These are phyloP conservation scores for Samsoniella hepiali DNA, from an alignment of 2,329 filamentous ascomycete genomes.

Conservation along the genomic window DNA sequence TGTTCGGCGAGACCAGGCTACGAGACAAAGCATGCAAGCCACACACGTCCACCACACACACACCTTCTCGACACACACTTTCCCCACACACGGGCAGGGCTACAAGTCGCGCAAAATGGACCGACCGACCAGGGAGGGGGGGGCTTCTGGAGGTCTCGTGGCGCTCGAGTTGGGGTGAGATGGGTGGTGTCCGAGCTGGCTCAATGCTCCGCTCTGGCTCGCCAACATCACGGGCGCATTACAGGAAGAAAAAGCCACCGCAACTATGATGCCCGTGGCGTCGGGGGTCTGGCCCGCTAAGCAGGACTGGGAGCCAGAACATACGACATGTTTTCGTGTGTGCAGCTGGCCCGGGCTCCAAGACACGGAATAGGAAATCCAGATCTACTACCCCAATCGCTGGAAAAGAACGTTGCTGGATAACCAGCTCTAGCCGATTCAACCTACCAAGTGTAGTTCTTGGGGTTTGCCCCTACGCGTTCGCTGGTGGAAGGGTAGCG, in stretches of 20 bases:
- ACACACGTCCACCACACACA: background rate
- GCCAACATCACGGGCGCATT: background rate
- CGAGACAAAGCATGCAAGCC: background rate
- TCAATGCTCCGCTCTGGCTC: background rate
- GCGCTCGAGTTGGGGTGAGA: background rate
- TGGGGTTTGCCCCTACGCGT: too few relatives aligned
- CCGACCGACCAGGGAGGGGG: too few relatives aligned
- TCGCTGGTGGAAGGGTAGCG: too few relatives aligned
- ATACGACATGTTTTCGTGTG: conserved; percentile 9
- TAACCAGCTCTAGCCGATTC: too few relatives aligned
- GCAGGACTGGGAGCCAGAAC: background rate
- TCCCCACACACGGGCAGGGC: conserved; percentile 7
- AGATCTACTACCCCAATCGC: background rate
- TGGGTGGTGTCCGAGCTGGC: conserved; percentile 1
- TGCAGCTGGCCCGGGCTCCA: background rate
- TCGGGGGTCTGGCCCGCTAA: background rate
- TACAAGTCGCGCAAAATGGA: background rate
- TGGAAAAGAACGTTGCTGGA: background rate
- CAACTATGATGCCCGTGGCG: background rate
- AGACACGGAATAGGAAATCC: background rate
- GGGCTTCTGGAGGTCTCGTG: background rate
- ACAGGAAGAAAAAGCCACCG: background rate
- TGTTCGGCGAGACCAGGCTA: background rate
- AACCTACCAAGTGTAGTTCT: too few relatives aligned
- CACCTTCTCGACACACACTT: background rate